These are phyloP conservation scores for Cystobasidium ongulense DNA, from an alignment of 768 basidiomycete genomes.

Conservation along the genomic window DNA sequence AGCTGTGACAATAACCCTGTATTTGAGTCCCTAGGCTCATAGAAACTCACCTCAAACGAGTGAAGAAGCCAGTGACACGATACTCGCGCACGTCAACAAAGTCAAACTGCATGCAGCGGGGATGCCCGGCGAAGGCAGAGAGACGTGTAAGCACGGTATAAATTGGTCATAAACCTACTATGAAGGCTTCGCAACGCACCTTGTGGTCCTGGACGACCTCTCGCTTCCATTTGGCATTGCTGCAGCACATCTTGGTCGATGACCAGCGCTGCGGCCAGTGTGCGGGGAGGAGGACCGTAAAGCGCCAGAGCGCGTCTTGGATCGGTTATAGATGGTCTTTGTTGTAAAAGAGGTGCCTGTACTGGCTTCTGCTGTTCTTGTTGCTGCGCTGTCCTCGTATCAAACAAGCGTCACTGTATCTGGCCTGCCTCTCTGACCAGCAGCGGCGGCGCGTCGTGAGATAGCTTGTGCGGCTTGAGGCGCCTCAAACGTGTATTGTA, in stretches of 20 bases:
- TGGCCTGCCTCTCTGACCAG: not conserved
- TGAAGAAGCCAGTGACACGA: conserved; percentile 72
- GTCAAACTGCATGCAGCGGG: conserved; percentile 64
- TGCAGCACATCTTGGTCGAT: conserved; percentile 38
- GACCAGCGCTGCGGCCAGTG: not conserved
- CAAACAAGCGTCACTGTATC: too few relatives aligned
- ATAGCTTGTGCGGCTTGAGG: not conserved
- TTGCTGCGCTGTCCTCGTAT: not conserved
- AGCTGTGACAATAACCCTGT: not conserved
- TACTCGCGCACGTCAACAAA: conserved; percentile 91
- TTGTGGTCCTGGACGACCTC: conserved; percentile 97
- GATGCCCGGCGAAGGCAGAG: not conserved
- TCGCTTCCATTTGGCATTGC: conserved; percentile 57
- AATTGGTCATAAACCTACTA: not conserved
- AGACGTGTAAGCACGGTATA: not conserved
- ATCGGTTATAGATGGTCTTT: not conserved
- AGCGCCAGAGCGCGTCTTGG: not conserved
- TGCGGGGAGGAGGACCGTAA: not conserved
- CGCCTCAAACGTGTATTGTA: too few relatives aligned
- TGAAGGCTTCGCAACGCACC: conserved; percentile 49
- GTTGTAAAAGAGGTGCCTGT: not conserved
- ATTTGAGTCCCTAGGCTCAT: not conserved
- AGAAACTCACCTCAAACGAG: conserved; percentile 68
- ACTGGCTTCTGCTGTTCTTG: not conserved
- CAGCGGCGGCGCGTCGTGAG: not conserved